Evolutionary conservation across 2,329 filamentous ascomycete genomes (phyloP).

Genomic region (Curvularia hawaiiensis): DNA sequence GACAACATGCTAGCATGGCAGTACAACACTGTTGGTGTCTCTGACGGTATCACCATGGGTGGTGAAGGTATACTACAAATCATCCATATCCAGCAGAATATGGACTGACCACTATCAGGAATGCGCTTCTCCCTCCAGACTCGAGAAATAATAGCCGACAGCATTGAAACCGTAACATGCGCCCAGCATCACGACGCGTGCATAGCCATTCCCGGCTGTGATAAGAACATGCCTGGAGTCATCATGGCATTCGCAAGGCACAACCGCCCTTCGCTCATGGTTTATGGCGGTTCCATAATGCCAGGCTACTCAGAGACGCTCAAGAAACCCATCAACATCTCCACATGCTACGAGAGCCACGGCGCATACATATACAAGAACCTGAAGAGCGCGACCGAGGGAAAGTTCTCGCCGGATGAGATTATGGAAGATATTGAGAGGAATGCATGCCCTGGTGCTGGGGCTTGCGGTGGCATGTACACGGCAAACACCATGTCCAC

Average conservation of each 20-base stretch:
- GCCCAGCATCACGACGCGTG: slow-evolving; percentile 93
- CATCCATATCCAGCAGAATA: neutral
- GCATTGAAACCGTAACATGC: slow-evolving; percentile 89
- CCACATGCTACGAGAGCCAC: slow-evolving; percentile 84
- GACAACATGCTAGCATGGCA: slow-evolving; percentile 93
- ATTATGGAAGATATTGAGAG: slow-evolving; percentile 83
- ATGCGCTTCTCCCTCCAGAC: slow-evolving; percentile 94
- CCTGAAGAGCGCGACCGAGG: slow-evolving; percentile 71
- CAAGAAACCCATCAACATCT: slow-evolving; percentile 82
- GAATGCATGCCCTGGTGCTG: slow-evolving; percentile 77
- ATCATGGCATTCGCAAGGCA: slow-evolving; percentile 90
- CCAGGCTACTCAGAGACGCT: slow-evolving; percentile 82
- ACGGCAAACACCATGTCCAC: slow-evolving; percentile 95
- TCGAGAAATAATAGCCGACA: slow-evolving; percentile 91
- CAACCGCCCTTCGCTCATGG: slow-evolving; percentile 92
- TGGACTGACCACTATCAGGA: slow-evolving; percentile 57
- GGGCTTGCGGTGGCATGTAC: slow-evolving; percentile 91
- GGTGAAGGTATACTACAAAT: slow-evolving; percentile 67
- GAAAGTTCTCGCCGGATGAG: slow-evolving; percentile 72
- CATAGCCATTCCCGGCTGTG: slow-evolving; percentile 90
- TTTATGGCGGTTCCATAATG: slow-evolving; percentile 90
- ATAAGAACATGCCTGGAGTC: slow-evolving; percentile 97
- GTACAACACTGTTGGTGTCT: slow-evolving; percentile 89
- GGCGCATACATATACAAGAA: slow-evolving; percentile 81
- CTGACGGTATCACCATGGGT: slow-evolving; percentile 94